Conservation (phyloP, 148 eudicot species). For the Suaeda aralocaspica region DNA sequence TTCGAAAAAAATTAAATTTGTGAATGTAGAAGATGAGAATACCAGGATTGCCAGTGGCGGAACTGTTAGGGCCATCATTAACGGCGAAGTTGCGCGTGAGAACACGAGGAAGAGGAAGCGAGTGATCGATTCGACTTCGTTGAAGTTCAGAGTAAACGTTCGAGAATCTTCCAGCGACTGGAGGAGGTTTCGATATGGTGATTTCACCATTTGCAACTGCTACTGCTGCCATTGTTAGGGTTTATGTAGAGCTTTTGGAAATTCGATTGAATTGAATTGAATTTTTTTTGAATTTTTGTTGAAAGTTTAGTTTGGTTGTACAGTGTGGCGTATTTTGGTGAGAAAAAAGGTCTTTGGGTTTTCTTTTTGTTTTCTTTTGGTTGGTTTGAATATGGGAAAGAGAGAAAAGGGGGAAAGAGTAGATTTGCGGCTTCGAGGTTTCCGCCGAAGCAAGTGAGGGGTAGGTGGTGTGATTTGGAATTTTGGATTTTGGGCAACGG, state of each 20-base stretch:
- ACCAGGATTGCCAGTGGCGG: constrained; percentile 99
- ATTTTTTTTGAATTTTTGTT: too few species aligned
- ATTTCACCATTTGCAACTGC: constrained; percentile 49
- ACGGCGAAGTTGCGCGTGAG: constrained; percentile 52
- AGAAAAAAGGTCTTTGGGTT: background rate
- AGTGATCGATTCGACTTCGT: constrained; percentile 76
- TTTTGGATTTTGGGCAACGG: too few species aligned
- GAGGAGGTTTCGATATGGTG: constrained; percentile 23
- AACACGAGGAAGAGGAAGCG: constrained; percentile 78
- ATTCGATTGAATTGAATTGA: constrained; percentile 4
- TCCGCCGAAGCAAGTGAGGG: constrained; percentile 23
- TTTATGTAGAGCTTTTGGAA: background rate
- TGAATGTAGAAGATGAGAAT: background rate
- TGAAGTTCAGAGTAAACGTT: constrained; percentile 87
- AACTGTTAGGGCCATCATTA: constrained; percentile 78
- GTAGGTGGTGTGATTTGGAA: too few species aligned
- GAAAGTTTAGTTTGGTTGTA: background rate
- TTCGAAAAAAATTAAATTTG: background rate
- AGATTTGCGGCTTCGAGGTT: constrained; percentile 24
- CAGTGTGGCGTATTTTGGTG: background rate
- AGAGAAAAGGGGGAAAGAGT: background rate
- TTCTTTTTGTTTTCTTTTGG: background rate
- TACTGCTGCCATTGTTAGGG: constrained; percentile 52
- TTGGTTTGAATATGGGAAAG: background rate
- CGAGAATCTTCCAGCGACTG: constrained; percentile 43